Evolutionary conservation across 2,329 filamentous ascomycete genomes (phyloP), one percentile per base, ranked within the genome.

Genomic region (Zasmidium citrigriseum): DNA sequence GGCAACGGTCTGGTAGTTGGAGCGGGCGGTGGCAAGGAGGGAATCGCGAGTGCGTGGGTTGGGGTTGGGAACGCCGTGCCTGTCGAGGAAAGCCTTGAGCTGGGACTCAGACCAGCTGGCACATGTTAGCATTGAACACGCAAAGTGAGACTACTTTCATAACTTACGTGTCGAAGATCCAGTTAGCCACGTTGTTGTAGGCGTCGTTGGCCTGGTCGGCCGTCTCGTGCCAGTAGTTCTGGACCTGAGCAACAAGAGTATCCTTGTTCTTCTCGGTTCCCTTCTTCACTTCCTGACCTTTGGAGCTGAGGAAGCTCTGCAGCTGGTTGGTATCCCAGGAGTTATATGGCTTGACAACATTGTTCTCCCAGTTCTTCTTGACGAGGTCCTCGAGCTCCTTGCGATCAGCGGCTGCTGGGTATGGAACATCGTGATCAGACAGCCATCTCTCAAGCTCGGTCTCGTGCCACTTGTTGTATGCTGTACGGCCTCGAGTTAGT

Each of bases 401-500:
- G 71, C 95, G 91, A 77, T 97, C 92, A 50, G 93, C 87, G 11
- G 93, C 86, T 11, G 86, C 88, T n/a, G 95, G 92, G 75, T 97
- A 92, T 10, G 93, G 91, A 58, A 99, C 83, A 74, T 93, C 86
- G 78, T 98, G 85, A 73, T 99, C 95, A 25, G 90, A 90, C 51
- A 99, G 86, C 95, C 95, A 99, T 70, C 93, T 86, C 80, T 99
- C 93, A 25, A 99, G 86, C 82, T 99, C 95, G 21, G 91, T 96
- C 81, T 98, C 89, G 70, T 98, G 93, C 95, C 95, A 99, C 76
- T 95, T 97, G 80, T 98, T 97, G 83, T 98, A 98, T 16, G 89
- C 93, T 96, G 71, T 50, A 46, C 66, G 68, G 62, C 61, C 66
- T 70, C 56, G 55, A 55, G 63, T 66, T 59, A 59, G 62, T 63